phyloP scores from a whole-genome alignment of 768 basidiomycete species.

The Cyathus striatus region DNA sequence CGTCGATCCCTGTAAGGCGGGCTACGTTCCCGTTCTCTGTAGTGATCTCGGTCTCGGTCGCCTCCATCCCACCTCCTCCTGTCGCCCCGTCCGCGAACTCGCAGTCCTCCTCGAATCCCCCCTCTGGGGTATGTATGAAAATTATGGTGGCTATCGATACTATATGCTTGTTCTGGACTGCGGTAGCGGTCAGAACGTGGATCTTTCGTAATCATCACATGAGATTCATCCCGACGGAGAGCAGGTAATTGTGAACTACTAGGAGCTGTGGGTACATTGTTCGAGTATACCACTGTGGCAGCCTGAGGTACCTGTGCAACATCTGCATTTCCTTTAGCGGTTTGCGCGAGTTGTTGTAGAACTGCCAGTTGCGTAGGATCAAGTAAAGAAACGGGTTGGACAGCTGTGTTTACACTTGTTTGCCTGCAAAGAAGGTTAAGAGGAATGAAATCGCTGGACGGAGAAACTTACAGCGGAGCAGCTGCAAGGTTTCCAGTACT shows the following conservation, averaged over 20 bases:
- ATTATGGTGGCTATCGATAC: slow-evolving; percentile 45
- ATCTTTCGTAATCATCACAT: slow-evolving; percentile 29
- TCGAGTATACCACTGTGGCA: slow-evolving; percentile 8
- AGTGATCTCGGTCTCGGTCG: slow-evolving; percentile 29
- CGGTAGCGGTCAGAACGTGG: slow-evolving; percentile 41
- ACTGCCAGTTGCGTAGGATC: slow-evolving; percentile 61
- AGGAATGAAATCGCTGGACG: not conserved
- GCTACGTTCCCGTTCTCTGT: slow-evolving; percentile 27
- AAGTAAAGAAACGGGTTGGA: slow-evolving; percentile 28
- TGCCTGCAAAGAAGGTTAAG: slow-evolving; percentile 35
- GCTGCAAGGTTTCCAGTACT: slow-evolving; percentile 33
- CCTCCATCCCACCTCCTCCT: slow-evolving; percentile 58
- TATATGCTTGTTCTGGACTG: slow-evolving; percentile 45
- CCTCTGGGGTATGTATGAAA: slow-evolving; percentile 47
- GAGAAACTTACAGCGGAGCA: slow-evolving; percentile 32
- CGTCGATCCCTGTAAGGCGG: slow-evolving; percentile 38
- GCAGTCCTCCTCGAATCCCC: slow-evolving; percentile 46
- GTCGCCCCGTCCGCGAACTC: slow-evolving; percentile 56
- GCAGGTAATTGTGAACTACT: slow-evolving; percentile 30
- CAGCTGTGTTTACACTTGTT: slow-evolving; percentile 53
- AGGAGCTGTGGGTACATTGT: slow-evolving; percentile 18
- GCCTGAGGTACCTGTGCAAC: not conserved
- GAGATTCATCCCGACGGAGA: slow-evolving; percentile 39
- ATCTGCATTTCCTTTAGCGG: slow-evolving; percentile 31
- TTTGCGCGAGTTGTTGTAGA: slow-evolving; percentile 72